Evolutionary conservation across 169 alveolate species (phyloP).

Genomic region (Ichthyophthirius multifiliis): DNA sequence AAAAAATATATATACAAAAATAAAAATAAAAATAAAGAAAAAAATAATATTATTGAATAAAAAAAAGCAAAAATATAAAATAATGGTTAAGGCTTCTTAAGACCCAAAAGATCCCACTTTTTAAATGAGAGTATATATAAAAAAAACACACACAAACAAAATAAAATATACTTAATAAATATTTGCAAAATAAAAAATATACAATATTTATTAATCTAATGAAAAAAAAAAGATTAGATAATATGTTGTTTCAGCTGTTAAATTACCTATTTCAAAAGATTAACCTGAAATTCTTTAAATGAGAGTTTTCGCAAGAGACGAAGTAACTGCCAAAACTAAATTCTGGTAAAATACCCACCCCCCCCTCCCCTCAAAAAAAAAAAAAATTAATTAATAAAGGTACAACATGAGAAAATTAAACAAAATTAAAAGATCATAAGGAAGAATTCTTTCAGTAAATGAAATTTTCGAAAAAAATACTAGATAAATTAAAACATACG

Average conservation of each 20-base stretch:
- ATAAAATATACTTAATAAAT: not conserved
- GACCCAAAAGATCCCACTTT: constrained; percentile 36
- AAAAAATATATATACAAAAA: constrained; percentile 1
- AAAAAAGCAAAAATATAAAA: constrained; percentile 5
- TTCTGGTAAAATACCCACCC: constrained; percentile 89
- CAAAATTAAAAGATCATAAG: constrained; percentile 94
- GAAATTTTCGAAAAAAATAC: constrained; percentile 90
- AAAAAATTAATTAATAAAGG: constrained; percentile 11
- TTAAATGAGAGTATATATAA: constrained; percentile 21
- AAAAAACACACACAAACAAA: not conserved
- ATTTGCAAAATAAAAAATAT: not conserved
- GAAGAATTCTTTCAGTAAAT: constrained; percentile 94
- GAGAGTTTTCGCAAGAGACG: constrained; percentile 97
- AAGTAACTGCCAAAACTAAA: constrained; percentile 95
- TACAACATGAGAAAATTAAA: constrained; percentile 91
- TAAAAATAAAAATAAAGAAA: not conserved
- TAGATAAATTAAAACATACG: constrained; percentile 94
- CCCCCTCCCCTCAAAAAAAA: not conserved
- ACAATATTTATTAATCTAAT: not conserved
- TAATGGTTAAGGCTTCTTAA: constrained; percentile 36
- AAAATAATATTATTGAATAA: not conserved
- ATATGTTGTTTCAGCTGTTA: constrained; percentile 96
- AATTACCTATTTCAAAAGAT: constrained; percentile 93
- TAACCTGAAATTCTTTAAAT: constrained; percentile 93
- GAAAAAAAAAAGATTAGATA: constrained; percentile 84